Percentiles rank a stretch among this genome's conserved stretches.
These are phyloP conservation scores for Ambispora gerdemannii DNA, from an alignment of 192 early-diverging fungal genomes.

Conservation along the genomic window DNA sequence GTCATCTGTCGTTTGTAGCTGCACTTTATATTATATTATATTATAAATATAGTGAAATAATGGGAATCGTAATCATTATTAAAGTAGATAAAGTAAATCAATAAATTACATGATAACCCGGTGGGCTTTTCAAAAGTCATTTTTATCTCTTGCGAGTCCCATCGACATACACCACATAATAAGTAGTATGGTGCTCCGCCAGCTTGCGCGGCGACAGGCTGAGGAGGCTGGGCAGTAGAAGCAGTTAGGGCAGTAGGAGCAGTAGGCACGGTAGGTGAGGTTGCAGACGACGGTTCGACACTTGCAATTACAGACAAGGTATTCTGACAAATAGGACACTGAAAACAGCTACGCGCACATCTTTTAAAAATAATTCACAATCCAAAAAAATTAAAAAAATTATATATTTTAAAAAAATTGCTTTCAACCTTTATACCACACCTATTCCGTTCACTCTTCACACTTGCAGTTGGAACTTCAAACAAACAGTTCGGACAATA, in stretches of 20 bases:
- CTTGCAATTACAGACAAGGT: conserved; percentile 72
- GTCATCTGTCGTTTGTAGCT: conserved; percentile 80
- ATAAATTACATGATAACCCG: conserved; percentile 70
- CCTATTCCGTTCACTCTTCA: conserved; percentile 94
- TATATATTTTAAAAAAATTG: not conserved
- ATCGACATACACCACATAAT: conserved; percentile 82
- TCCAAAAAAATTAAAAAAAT: not conserved
- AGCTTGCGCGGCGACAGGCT: conserved; percentile 25
- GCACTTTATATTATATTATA: conserved; percentile 43
- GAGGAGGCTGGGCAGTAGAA: not conserved
- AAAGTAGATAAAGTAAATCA: not conserved
- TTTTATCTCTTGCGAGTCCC: conserved; percentile 91
- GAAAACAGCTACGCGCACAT: conserved; percentile 91
- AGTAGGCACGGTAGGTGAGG: conserved; percentile 15
- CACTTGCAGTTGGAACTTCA: conserved; percentile 92
- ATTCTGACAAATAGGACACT: conserved; percentile 84
- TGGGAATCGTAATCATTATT: conserved; percentile 13
- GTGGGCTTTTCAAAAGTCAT: conserved; percentile 92
- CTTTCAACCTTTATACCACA: conserved; percentile 23
- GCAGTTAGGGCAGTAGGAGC: conserved; percentile 9
- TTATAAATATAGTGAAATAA: not conserved
- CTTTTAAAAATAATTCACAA: conserved; percentile 34
- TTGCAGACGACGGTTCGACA: conserved; percentile 29
- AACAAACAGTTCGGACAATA: conserved; percentile 97
- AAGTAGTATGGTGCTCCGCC: conserved; percentile 62